Evolutionary conservation across 1,284 basidiomycete genomes (phyloP), one percentile per base, ranked within the genome.

Genomic region (Megacollybia platyphylla): DNA sequence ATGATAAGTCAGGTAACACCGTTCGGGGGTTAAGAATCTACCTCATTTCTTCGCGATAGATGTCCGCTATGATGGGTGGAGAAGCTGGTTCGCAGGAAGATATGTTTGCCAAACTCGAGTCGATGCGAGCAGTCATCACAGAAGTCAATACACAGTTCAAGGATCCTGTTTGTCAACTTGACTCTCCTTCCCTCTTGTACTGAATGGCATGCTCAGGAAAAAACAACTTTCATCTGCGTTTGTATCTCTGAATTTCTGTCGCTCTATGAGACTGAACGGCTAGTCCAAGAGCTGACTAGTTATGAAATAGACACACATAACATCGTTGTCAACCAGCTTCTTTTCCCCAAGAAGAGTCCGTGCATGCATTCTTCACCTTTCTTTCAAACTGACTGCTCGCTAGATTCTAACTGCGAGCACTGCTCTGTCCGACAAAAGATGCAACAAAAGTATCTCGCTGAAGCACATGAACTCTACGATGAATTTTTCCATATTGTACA

Each of bases 131-230:
- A 35, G 82, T 97, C 46, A 98, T 99, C 56, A 97, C 90, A 18
- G 96, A 99, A 61, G 94, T 99, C 46, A 98, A 98, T 71, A 87
- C 88, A 1, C 96, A 99, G 57, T 98, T 98, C 74, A 97, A 97
- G 63, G 92, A 98, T 62, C 90, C 94, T 3, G 90, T 91, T 53
- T 48, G 86, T 72, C 4, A 11, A 40, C 5, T 18, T 18, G 26
- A 49, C 3, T 30, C 43, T 13, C 40, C 27, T 39, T 11, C 13
- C 35, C 26, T 18, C 11, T 47, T 29, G 34, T 17, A 40, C 20
- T 43, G 11, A 39, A n/a, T 36, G 13, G 36, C 28, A n/a, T 42
- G 28, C 18, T 34, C 56, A 91, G 85, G 92, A 97, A 63, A 93
- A 94, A 67, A 98, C 94, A 4, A 96, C 91, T 7, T 96, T 98